Percentiles rank a stretch among this genome's conserved stretches.
phyloP scores from a whole-genome alignment of 768 basidiomycete genomes.

The Botryobasidium botryosum region DNA sequence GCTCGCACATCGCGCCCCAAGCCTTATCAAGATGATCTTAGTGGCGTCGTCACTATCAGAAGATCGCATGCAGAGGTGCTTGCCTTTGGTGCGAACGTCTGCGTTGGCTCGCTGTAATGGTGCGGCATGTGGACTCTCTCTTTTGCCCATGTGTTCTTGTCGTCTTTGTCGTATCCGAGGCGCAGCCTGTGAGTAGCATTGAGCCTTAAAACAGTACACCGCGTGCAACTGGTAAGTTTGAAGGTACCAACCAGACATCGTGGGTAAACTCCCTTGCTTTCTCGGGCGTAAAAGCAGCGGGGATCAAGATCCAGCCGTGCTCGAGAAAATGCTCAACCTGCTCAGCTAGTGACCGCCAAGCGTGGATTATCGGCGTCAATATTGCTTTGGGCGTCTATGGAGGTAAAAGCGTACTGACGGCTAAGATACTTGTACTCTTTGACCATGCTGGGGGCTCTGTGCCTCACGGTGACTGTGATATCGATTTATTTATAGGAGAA shows the following conservation, averaged over 20 bases:
- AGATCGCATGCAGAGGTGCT: too few species aligned
- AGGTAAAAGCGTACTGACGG: background rate
- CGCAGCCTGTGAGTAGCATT: constrained; percentile 5
- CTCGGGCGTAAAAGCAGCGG: constrained; percentile 35
- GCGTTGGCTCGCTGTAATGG: too few species aligned
- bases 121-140: constrained; percentile 35
- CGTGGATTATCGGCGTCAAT: background rate
- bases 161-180: constrained; percentile 25
- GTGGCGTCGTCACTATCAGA: too few species aligned
- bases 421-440: background rate
- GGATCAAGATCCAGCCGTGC: constrained; percentile 37
- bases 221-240: constrained; percentile 13
- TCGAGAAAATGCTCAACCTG: constrained; percentile 39
- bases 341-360: constrained; percentile 17
- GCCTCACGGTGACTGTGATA: too few species aligned
- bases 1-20: constrained; percentile 43
- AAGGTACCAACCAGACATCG: constrained; percentile 28
- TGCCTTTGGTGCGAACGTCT: too few species aligned
- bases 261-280: constrained; percentile 33
- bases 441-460: too few species aligned
- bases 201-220: constrained; percentile 14
- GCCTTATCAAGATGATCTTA: constrained; percentile 25
- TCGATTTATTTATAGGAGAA: too few species aligned
- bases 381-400: background rate
- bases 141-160: constrained; percentile 41